Evolutionary conservation across 225 moss, liverwort and hornwort genomes (phyloP), one percentile per base, ranked within the genome.

Genomic region (Polytrichum commune): DNA sequence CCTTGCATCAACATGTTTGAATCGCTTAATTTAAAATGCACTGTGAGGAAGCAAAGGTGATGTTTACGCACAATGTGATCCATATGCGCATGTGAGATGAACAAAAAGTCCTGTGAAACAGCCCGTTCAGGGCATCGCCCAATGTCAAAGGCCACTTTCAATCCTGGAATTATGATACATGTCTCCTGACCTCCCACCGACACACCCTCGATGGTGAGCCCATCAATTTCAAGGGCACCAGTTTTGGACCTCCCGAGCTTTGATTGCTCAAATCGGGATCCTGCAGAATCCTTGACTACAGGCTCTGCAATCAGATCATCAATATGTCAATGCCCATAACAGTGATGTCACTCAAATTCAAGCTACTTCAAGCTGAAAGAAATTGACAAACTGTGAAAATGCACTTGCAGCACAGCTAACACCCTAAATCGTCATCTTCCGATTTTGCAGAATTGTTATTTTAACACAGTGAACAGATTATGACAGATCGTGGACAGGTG

Each of bases 21-120:
- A 64, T 3, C 19, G 5, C 64, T n/a, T 7, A 24, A 5, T 26
- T 7, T 28, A 19, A 19, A 64, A 18, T 13, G 46, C 46, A 46
- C 46, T 46, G 46, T 22, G 1, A n/a, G 23, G 55, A 35, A 56
- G 46, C 35, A 27, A 55, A 16, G 20, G 58, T 58, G 28, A 66
- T 55, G 29, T 38, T 27, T 29, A 70, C 93, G 76, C 29, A 95
- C 95, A 71, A 98, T 94, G 74, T 98, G 97, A 80, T 98, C 97
- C 92, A 98, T 91, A 68, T 98, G 94, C 5, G 89, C 92, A 75
- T 98, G 97, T 0, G 92, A 92, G 62, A 94, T 90, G 81, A 92
- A 89, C 54, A 98, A 74, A 73, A 88, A 92, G 62, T 98, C 97
- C 62, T 91, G 94, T 23, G 90, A 84, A 66, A 98, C 78, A 46